Base-by-base conservation (phyloP, 148 eudicot genomes). In the Beta vulgaris region DNA sequence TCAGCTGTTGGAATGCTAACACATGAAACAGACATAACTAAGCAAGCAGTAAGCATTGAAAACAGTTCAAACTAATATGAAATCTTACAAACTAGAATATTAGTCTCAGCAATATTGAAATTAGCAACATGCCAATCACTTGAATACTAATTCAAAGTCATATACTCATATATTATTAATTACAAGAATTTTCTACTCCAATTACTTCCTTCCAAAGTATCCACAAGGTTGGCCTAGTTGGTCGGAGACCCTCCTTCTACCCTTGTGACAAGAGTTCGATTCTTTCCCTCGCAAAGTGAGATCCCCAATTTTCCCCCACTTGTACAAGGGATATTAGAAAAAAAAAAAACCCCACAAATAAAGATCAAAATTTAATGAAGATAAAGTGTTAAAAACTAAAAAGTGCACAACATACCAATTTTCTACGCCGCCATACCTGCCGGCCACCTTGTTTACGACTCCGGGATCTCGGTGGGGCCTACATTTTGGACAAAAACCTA, bases 361-460 rank as follows among this genome's bases (percentile, higher is more conserved):
- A 79, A 57, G 60, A 69, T 1, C 54, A 79, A 29, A 62, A 28
- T n/a, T 10, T 13, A 65, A 19, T 55, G 16, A 37, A 59, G 40
- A 12, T 4, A 60, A 68, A 73, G 26, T 4, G 13, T 43, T 23
- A 14, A 32, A 73, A 74, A 12, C 19, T 26, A 74, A 32, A 73
- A 74, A 12, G 19, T 26, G 69, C n/a, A n/a, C 12, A 74, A 21
- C 53, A 51, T 84, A 93, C 98, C 97, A 91, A 80, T 87, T 86
- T 85, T 80, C 97, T 87, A 67, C 98, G 91, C 73, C 98, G 89
- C 98, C 98, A 93, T 23, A 93, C 91, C 62, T 75, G 81, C 76
- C 88, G 85, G 13, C 82, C 37, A 74, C 85, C 72, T 63, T 76
- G 75, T 48, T 85, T 86, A 29, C 57, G 85, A 60, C 76, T 68